These are phyloP conservation scores for Penicillium antarcticum DNA, from an alignment of 495 filamentous ascomycete species.

Conservation along the genomic window DNA sequence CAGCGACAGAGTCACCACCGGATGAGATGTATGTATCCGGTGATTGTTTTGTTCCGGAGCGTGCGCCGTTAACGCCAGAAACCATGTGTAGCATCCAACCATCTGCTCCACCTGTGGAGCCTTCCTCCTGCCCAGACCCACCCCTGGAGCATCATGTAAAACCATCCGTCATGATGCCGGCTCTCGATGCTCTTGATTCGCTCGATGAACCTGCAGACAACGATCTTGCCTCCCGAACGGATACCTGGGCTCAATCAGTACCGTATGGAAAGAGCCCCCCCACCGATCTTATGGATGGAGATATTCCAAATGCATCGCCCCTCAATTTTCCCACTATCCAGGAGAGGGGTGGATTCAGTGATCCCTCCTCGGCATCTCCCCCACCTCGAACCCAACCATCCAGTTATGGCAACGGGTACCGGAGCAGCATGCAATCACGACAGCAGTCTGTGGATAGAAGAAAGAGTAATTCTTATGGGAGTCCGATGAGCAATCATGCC, in stretches of 20 bases:
- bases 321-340: slow-evolving; percentile 36
- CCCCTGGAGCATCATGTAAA: slow-evolving; percentile 22
- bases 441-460: slow-evolving; percentile 40
- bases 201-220: slow-evolving; percentile 29
- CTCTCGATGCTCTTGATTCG: slow-evolving; percentile 40
- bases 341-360: slow-evolving; percentile 44
- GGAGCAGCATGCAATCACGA: slow-evolving; percentile 33
- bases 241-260: slow-evolving; percentile 48
- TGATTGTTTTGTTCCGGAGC: slow-evolving; percentile 2
- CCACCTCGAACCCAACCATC: slow-evolving; percentile 41
- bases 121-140: slow-evolving; percentile 33
- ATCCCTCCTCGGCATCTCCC: slow-evolving; percentile 50
- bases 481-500: slow-evolving; percentile 47
- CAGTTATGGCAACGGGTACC: slow-evolving; percentile 43
- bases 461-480: slow-evolving; percentile 45
- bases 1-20: slow-evolving; percentile 30
- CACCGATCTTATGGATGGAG: slow-evolving; percentile 39
- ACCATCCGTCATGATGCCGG: slow-evolving; percentile 38
- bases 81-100: slow-evolving; percentile 20
- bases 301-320: slow-evolving; percentile 42
- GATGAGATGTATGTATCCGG: slow-evolving; percentile 41
- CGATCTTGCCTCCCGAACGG: slow-evolving; percentile 37
- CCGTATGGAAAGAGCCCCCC: slow-evolving; percentile 51
- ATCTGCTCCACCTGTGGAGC: slow-evolving; percentile 32
- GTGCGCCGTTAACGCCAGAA: slow-evolving; percentile 1